Base-by-base conservation (phyloP, 176 grass and related monocot genomes). In the Tuctoria greenei region DNA sequence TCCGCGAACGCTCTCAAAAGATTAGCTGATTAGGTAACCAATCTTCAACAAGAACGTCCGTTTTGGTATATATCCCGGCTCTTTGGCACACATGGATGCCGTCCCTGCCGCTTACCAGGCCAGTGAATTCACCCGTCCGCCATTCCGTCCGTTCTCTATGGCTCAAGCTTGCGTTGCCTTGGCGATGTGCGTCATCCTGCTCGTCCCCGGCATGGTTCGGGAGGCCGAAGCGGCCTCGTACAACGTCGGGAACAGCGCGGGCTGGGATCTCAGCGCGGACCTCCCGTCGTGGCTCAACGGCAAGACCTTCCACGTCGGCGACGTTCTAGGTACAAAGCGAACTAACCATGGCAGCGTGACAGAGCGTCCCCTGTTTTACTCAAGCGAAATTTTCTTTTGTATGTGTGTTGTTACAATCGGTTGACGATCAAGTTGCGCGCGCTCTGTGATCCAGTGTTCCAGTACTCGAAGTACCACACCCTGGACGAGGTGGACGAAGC, bases 241-340 rank as follows among this genome's bases (percentile, higher is more conserved):
- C 83, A 90, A 28, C 23, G 91, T 97, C 63, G 94, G 94, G 11
- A 23, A 83, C 65, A 86, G 86, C 66, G 88, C 94, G 2, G 94
- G 91, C 20, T 97, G 94, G 91, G 94, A 97, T 55, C 60, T 82
- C 78, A 97, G 94, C 63, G 84, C 91, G 1, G 91, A 97, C 81
- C 59, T 97, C 49, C 61, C 71, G 9, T 86, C 91, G 4, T 97
- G 94, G 94, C 24, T 78, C 35, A 43, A 12, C 37, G 83, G 83
- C 75, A 91, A 91, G 38, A 76, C 76, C 12, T 93, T 97, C 88
- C 43, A 88, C 76, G 88, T 90, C 24, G 94, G 91, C 64, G 94
- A 97, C 26, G 54, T 65, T 39, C 74, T 97, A 52, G 64, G 94
- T 97, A 97, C 8, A 71, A 15, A 35, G 18, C 5, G 5, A 15